Base-by-base conservation (phyloP, 257 asterid species). In the Coffea eugenioides region DNA sequence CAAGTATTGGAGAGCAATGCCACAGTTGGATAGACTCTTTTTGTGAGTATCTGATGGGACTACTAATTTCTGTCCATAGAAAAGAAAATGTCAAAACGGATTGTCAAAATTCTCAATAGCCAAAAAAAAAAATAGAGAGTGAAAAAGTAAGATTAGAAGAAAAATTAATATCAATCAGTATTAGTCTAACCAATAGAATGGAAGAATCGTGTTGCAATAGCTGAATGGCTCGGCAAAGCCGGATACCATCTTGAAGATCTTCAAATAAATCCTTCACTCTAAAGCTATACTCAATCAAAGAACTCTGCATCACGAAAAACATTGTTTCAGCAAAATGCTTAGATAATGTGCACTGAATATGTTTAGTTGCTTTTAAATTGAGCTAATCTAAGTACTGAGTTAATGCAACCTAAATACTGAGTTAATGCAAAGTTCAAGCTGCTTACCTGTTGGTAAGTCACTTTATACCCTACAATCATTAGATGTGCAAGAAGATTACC, bases 401-500 rank as follows among this genome's bases (percentile, higher is more conserved):
- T 41, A 48, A 48, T 11, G 52, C 52, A 73, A 51, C n/a, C 34
- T 16, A 52, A 51, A 23, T 52, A 73, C 34, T 12, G 69, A 75
- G 45, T 36, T 41, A 48, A 62, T 64, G 67, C 65, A 74, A 39
- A 14, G 34, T 78, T 21, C 56, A 79, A 86, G 84, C 57, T 83
- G 83, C 90, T 87, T 90, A 93, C 99, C 90, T 93, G 99, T 85
- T 89, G 92, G 85, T 93, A 85, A 70, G 89, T 85, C 80, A 91
- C 91, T 88, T 92, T 91, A 83, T 91, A 95, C 77, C 99, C 99
- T 74, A 95, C 86, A 85, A 91, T 92, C 84, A 83, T 88, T 75
- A 95, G 93, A 91, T 95, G 98, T 51, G 97, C 88, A 56, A 90
- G 88, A 83, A 95, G 89, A 88, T 92, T 92, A 52, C 99, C 98